Conservation (phyloP, 306 rosid species). For the Cucumis hystrix region DNA sequence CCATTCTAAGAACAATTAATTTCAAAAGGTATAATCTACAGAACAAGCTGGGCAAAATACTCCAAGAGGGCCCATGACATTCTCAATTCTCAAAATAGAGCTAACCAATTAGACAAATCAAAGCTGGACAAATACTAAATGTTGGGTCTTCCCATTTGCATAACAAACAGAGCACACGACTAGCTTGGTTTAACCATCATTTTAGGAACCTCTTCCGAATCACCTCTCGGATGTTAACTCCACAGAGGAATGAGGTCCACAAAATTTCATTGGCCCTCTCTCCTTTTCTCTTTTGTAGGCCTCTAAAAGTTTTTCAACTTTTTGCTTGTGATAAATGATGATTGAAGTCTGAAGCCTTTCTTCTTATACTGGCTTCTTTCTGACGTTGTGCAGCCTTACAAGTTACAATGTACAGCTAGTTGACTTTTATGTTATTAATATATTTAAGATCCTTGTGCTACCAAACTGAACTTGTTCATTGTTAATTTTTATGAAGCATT, state of each 20-base stretch:
- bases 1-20: background rate
- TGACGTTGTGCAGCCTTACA: background rate
- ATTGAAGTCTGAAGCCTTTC: background rate
- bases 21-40: background rate
- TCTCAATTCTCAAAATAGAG: background rate
- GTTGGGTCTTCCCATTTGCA: background rate
- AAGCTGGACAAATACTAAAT: background rate
- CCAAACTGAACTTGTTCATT: background rate
- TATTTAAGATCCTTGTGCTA: background rate
- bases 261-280: background rate
- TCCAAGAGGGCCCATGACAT: background rate
- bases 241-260: background rate
- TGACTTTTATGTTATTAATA: background rate
- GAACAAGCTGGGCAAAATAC: background rate
- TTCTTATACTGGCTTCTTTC: background rate
- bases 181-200: background rate
- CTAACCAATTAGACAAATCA: background rate
- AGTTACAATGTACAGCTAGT: background rate
- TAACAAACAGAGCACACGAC: background rate
- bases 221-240: background rate
- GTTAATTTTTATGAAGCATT: background rate
- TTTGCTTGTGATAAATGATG: conserved; percentile 4
- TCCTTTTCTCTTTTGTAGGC: background rate
- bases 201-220: background rate
- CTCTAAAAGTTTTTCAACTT: background rate